Evolutionary conservation across 2,329 filamentous ascomycete species (phyloP).

Genomic region (Microdochium bolleyi): DNA sequence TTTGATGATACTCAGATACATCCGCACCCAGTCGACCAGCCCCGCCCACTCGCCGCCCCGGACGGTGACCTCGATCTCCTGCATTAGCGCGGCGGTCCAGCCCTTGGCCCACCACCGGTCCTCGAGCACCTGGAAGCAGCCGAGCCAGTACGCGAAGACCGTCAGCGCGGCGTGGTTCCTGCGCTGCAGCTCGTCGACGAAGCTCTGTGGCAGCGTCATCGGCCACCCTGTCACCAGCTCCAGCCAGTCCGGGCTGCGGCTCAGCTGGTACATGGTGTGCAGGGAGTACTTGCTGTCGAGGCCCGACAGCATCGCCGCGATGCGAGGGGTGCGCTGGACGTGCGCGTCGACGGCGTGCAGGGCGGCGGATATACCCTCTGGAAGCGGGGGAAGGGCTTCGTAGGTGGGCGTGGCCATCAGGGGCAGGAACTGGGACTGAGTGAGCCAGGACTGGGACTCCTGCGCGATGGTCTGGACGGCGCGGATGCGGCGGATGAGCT

Average conservation of each 20-base stretch:
- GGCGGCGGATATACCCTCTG: not conserved
- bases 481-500: not conserved
- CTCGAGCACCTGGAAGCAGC: not conserved
- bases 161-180: not conserved
- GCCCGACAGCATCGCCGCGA: not conserved
- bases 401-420: not conserved
- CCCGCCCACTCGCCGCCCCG: not conserved
- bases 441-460: not conserved
- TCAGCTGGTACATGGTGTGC: not conserved
- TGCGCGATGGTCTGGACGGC: not conserved
- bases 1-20: not conserved
- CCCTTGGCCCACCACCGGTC: not conserved
- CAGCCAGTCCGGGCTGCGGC: not conserved
- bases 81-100: not conserved
- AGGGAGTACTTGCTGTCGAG: not conserved
- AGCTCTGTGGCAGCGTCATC: not conserved
- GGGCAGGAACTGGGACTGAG: not conserved
- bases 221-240: not conserved
- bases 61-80: not conserved
- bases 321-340: not conserved
- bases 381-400: not conserved
- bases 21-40: not conserved
- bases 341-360: not conserved
- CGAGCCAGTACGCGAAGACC: not conserved
- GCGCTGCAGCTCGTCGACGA: not conserved